Evolutionary conservation across 2,329 filamentous ascomycete genomes (phyloP).

Genomic region (Berkeleyomyces basicola): DNA sequence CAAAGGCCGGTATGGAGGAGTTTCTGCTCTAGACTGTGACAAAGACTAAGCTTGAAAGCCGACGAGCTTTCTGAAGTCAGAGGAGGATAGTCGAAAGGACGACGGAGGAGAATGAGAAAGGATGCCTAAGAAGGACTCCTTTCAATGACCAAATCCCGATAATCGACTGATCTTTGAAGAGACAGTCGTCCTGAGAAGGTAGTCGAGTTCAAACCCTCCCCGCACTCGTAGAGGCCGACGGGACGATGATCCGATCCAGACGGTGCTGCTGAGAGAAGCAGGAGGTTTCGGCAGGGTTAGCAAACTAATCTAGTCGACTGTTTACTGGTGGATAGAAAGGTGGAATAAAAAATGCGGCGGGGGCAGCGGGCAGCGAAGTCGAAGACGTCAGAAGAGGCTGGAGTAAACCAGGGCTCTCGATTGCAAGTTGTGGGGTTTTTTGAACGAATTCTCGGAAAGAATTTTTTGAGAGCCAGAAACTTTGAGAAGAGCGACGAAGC

Average conservation of each 20-base stretch:
- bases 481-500: not conserved
- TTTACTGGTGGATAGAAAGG: not conserved
- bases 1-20: not conserved
- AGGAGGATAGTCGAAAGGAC: conserved; percentile 1
- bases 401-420: conserved; percentile 3
- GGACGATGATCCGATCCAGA: conserved; percentile 9
- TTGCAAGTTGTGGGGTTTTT: conserved; percentile 6
- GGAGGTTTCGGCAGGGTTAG: conserved; percentile 5
- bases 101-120: not conserved
- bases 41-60: not conserved
- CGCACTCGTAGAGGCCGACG: conserved; percentile 12
- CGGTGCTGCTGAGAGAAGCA: conserved; percentile 9
- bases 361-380: not conserved
- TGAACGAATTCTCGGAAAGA: conserved; percentile 12
- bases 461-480: conserved; percentile 12
- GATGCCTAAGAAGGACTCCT: not conserved
- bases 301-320: conserved; percentile 3
- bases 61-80: not conserved
- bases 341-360: not conserved
- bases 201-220: conserved; percentile 12
- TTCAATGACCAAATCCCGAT: not conserved
- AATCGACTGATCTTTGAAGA: conserved; percentile 1
- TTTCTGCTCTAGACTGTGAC: not conserved
- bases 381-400: conserved; percentile 7
- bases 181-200: conserved; percentile 10